Percentiles rank a stretch among this genome's conserved stretches.
These are phyloP conservation scores for Globisporangium rhizosaccharum DNA, from an alignment of 352 stramenopile genomes.

Conservation along the genomic window DNA sequence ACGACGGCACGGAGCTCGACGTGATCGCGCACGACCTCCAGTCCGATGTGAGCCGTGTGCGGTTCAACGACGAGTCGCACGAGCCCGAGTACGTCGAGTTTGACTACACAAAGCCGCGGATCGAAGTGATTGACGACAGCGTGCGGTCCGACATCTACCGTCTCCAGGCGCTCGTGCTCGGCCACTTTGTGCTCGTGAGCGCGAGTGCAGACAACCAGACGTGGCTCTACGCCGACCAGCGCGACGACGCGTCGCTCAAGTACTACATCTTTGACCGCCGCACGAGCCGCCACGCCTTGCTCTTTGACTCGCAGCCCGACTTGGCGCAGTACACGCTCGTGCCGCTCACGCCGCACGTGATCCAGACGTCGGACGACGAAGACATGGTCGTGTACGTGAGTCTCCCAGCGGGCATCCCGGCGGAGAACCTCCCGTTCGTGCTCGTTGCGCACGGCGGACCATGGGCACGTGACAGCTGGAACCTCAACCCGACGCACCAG, in stretches of 20 bases:
- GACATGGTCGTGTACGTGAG: slow-evolving; percentile 42
- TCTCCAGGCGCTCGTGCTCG: slow-evolving; percentile 11
- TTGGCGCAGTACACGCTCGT: slow-evolving; percentile 32
- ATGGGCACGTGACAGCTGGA: slow-evolving; percentile 30
- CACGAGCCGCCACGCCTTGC: slow-evolving; percentile 21
- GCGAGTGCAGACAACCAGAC: slow-evolving; percentile 41
- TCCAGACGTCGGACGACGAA: slow-evolving; percentile 39
- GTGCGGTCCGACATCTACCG: slow-evolving; percentile 26
- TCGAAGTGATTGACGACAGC: slow-evolving; percentile 25
- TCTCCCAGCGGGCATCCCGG: slow-evolving; percentile 22
- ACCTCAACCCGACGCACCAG: slow-evolving; percentile 27
- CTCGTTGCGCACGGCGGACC: slow-evolving; percentile 35
- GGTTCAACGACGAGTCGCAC: slow-evolving; percentile 22
- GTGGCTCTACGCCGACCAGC: slow-evolving; percentile 51
- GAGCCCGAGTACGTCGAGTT: slow-evolving; percentile 24
- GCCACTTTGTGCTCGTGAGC: slow-evolving; percentile 27
- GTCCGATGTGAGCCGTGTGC: slow-evolving; percentile 23
- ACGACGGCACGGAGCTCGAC: slow-evolving; percentile 22
- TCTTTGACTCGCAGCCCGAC: slow-evolving; percentile 33
- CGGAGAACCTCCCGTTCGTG: slow-evolving; percentile 30
- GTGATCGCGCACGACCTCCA: slow-evolving; percentile 24
- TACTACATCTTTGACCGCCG: slow-evolving; percentile 40
- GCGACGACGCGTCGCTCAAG: slow-evolving; percentile 51
- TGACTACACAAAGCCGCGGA: slow-evolving; percentile 28
- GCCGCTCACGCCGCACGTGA: slow-evolving; percentile 27